Base-by-base conservation (phyloP, 371 early-diverging fungal genomes). In the Apophysomyces sp. region DNA sequence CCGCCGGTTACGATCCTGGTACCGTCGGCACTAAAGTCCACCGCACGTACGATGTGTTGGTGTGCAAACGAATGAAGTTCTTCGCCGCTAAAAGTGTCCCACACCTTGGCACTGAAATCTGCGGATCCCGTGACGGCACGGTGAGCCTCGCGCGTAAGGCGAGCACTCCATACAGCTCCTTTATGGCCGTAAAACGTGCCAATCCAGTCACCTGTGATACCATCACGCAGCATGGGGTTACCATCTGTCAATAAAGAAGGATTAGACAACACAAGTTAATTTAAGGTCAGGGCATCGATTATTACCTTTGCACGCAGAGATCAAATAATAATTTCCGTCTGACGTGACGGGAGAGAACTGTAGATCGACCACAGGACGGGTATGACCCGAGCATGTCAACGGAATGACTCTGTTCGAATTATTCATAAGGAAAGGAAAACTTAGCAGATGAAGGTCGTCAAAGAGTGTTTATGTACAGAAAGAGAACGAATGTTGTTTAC, bases 81-180 rank as follows among this genome's bases (percentile, higher is more conserved):
- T 32, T 87, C 74, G 4, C 94, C 95, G 0, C 83, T 86, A 37
- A 82, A 80, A 29, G 93, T 92, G 62, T 92, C 83, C 94, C 94
- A 95, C 31, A 94, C 87, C 70, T 92, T 92, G 66, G 89, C 92
- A 40, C 89, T 89, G 71, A 92, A 93, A 73, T 94, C 95, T n/a
- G 93, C 94, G 1, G 93, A 92, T 18, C 90, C 94, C 0, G 95
- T 94, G 7, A 94, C 92, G 31, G 93, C 93, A 51, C 82, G 80
- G 30, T 83, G 74, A 6, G 94, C 87, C 66, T 90, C 89, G 18
- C 80, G 75, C 12, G 86, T 86, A 49, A 94, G 77, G 52, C 88
- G 83, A n/a, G 95, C 92, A 64, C 88, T 88, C 95, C 95, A 93
- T 0, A 94, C 94, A 4, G 93, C 94, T 34, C 93, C 94, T 74